These are phyloP conservation scores for Lablab purpureus DNA, from an alignment of 306 rosid genomes.

Conservation along the genomic window DNA sequence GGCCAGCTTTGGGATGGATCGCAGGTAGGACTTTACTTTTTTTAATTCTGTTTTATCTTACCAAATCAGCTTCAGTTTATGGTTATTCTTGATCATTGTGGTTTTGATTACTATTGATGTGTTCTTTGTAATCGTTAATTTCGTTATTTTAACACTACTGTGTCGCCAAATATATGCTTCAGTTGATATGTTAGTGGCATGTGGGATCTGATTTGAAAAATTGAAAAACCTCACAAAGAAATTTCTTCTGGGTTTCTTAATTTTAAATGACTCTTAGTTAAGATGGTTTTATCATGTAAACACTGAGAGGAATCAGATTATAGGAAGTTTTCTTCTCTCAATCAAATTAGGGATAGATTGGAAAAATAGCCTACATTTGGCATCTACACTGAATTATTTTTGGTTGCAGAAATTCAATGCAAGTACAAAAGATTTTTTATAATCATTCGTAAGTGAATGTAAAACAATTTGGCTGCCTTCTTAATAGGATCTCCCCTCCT, in stretches of 20 bases:
- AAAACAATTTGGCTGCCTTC: conserved; percentile 1
- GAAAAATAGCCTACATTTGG: neutral
- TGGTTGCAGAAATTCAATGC: neutral
- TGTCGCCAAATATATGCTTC: neutral
- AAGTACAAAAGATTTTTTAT: neutral
- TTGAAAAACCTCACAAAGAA: neutral
- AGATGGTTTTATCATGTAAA: conserved; percentile 33
- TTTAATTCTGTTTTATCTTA: conserved; percentile 5
- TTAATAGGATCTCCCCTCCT: neutral
- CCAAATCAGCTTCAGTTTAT: conserved; percentile 24
- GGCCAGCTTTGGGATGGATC: conserved; percentile 99
- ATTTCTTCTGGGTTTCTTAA: conserved; percentile 11
- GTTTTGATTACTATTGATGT: neutral
- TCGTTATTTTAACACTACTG: neutral
- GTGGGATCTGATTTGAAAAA: conserved; percentile 19
- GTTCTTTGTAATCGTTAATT: conserved; percentile 31
- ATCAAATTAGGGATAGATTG: neutral
- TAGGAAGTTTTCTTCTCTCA: neutral
- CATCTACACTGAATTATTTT: neutral
- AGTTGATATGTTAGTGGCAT: conserved; percentile 22
- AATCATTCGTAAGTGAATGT: conserved; percentile 11
- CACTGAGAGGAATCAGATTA: neutral
- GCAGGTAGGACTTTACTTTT: conserved; percentile 60
- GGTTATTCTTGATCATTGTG: conserved; percentile 18
- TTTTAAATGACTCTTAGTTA: neutral